Evolutionary conservation across 164 flowering plant genomes (phyloP), one percentile per base, ranked within the genome.

Genomic region (Platanus orientalis): DNA sequence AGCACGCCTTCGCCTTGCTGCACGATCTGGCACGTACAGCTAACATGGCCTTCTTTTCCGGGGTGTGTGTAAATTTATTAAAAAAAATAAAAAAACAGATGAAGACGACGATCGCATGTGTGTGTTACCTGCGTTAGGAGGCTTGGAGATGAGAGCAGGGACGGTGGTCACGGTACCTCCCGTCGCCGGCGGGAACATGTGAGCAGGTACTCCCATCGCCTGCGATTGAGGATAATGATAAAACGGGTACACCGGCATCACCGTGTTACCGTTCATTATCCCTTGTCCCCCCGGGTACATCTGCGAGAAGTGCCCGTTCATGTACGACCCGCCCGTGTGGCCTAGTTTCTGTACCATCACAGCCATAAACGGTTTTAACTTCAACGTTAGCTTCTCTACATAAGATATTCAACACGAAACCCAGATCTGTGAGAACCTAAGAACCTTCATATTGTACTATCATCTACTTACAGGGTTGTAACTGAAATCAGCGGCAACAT

Each of bases 201-300:
- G 90, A 25, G 86, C 82, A 0, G 91, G 91, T 9, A 81, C 71
- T 52, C 94, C 94, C 92, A 89, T 81, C 23, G 90, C 63, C 54
- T 87, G 96, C 13, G 84, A 73, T 52, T 82, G 93, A 50, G 67
- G 83, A 75, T 57, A 74, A 56, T 81, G 89, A 63, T 85, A 84
- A 1, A 69, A 60, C 6, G 98, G 96, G 77, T 92, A 92, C 66
- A 87, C 72, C 0, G 94, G 92, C 90, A 86, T 80, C 89, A 87
- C 58, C 61, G 87, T 61, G 64, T 75, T 82, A 19, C 70, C 80
- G 54, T 83, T 79, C 76, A 78, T 59, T 68, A 81, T 73, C 55
- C 82, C 73, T 50, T 83, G 89, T 45, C 49, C 49, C 26, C 82
- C 80, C 16, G 85, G 83, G 47, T 88, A 84, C 78, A 88, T 67